Percentiles rank a stretch among this genome's conserved stretches.
phyloP scores from a whole-genome alignment of 2,329 filamentous ascomycete genomes.

The Lecanosticta acicola region DNA sequence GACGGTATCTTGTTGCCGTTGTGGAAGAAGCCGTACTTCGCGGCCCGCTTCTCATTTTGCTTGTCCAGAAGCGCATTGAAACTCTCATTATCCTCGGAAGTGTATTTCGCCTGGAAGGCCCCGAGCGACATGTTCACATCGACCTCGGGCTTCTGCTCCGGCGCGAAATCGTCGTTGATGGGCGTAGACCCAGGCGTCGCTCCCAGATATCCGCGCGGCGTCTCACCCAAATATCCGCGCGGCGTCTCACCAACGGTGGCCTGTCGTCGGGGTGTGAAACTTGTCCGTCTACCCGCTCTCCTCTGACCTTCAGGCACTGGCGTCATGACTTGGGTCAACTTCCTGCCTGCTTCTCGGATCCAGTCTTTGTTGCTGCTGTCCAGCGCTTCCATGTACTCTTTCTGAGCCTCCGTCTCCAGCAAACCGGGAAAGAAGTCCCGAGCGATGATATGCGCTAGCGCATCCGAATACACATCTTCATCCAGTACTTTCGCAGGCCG shows the following conservation, averaged over 20 bases:
- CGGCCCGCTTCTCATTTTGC: constrained; percentile 76
- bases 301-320: constrained; percentile 53
- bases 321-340: constrained; percentile 67
- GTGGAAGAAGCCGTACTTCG: constrained; percentile 88
- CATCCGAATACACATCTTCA: constrained; percentile 88
- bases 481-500: constrained; percentile 81
- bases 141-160: constrained; percentile 47
- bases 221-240: constrained; percentile 14
- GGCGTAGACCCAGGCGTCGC: constrained; percentile 58
- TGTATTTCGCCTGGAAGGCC: constrained; percentile 87
- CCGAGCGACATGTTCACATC: constrained; percentile 76
- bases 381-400: constrained; percentile 86
- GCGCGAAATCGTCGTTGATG: constrained; percentile 29
- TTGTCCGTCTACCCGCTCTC: constrained; percentile 36
- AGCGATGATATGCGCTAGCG: constrained; percentile 87
- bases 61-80: constrained; percentile 90
- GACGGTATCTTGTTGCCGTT: constrained; percentile 73
- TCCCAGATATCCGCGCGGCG: constrained; percentile 51
- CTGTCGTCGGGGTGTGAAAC: constrained; percentile 29
- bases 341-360: constrained; percentile 73
- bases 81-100: constrained; percentile 94
- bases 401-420: constrained; percentile 75
- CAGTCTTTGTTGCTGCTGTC: constrained; percentile 79
- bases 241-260: constrained; percentile 19
- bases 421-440: constrained; percentile 95